Conservation (phyloP, 1,284 basidiomycete species). For the Pseudozyma hubeiensis region DNA sequence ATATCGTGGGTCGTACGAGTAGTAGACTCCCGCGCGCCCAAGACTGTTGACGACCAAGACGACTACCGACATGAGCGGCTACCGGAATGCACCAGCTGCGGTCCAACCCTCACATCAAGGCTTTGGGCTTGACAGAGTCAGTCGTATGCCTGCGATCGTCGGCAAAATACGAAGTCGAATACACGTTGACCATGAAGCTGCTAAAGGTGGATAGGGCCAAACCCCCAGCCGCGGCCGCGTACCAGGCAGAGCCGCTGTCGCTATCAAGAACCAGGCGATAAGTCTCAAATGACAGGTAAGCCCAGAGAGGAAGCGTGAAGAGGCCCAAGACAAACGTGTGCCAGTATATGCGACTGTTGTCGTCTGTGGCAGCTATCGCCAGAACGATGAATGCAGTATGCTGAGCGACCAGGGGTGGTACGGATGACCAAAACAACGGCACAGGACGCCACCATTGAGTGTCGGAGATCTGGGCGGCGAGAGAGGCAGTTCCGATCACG, state of each 20-base stretch:
- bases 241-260: slow-evolving; percentile 1
- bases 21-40: too few species aligned
- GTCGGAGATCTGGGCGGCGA: background rate
- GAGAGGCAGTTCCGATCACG: background rate
- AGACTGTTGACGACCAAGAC: too few species aligned
- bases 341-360: slow-evolving; percentile 1
- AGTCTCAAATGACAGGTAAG: background rate
- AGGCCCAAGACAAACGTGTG: slow-evolving; percentile 1
- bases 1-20: too few species aligned
- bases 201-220: background rate
- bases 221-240: background rate
- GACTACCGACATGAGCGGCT: too few species aligned
- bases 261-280: background rate
- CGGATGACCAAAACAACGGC: background rate
- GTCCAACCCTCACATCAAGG: too few species aligned
- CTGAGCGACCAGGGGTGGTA: background rate
- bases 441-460: slow-evolving; percentile 1
- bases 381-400: background rate
- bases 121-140: too few species aligned
- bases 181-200: slow-evolving; percentile 1
- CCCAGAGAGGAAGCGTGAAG: background rate
- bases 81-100: too few species aligned
- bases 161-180: background rate
- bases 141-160: background rate
- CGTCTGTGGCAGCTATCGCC: background rate